These are phyloP conservation scores for Micractinium conductrix DNA, from an alignment of 139 green algal genomes.

Conservation along the genomic window DNA sequence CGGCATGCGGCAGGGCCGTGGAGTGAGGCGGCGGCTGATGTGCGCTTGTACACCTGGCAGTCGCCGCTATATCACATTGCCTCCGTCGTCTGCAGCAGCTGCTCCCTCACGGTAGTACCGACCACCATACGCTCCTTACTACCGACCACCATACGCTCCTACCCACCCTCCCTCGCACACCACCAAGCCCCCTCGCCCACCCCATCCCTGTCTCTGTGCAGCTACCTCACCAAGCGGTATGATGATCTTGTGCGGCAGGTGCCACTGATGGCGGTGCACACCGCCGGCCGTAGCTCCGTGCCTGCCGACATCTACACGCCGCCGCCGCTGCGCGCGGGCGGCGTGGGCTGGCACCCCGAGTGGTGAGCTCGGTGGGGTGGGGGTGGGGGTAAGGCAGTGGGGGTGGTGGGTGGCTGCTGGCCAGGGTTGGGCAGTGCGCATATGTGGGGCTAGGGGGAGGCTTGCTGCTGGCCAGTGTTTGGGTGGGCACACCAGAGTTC, in stretches of 20 bases:
- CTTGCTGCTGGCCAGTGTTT: too few species aligned
- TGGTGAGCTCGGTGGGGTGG: slow-evolving; percentile 43
- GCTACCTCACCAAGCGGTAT: slow-evolving; percentile 52
- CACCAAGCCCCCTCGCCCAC: too few species aligned
- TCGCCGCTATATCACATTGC: too few species aligned
- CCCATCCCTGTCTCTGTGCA: too few species aligned
- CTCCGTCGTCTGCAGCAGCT: too few species aligned
- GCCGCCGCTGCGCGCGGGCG: slow-evolving; percentile 47
- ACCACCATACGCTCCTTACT: background rate
- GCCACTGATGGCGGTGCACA: slow-evolving; percentile 56
- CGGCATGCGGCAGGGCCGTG: too few species aligned
- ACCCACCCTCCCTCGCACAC: background rate
- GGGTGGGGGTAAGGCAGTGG: background rate
- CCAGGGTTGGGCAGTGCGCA: background rate
- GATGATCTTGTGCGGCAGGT: slow-evolving; percentile 57
- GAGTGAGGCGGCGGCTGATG: too few species aligned
- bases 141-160: background rate
- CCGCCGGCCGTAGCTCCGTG: slow-evolving; percentile 39
- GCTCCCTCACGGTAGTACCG: background rate
- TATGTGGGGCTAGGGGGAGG: too few species aligned
- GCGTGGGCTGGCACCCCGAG: slow-evolving; percentile 63
- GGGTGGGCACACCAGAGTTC: too few species aligned
- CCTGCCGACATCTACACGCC: slow-evolving; percentile 57
- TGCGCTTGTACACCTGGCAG: too few species aligned
- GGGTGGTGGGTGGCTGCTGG: background rate